Evolutionary conservation across 2,329 filamentous ascomycete genomes (phyloP), one percentile per base, ranked within the genome.

Genomic region (Hawksworthiomyces lignivorus): DNA sequence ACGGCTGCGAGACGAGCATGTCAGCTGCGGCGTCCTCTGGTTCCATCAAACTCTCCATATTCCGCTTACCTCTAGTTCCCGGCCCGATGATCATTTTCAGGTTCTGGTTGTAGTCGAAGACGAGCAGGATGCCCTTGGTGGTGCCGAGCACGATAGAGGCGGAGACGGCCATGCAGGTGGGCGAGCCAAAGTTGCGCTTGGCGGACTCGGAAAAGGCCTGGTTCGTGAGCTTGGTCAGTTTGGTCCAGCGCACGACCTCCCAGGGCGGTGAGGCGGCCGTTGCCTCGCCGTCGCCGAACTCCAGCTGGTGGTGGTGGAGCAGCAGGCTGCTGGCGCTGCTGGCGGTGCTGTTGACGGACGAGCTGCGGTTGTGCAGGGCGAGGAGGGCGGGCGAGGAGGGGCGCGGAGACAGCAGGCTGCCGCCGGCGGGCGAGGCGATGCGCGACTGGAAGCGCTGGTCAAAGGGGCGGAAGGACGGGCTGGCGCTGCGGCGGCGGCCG

Each of bases 191-290:
- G 61, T 86, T 96, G 47, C 92, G 82, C 64, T 81, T 92, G 27
- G 89, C 92, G 32, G 82, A 76, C 62, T 98, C 94, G 3, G 90
- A 95, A 60, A 97, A 97, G 4, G 86, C 80, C 60, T 97, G 87
- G 0, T 78, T 80, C 19, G 87, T 88, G 48, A 98, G 77, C 60
- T 94, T 97, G 56, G 82, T 86, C 44, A 98, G 67, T 57, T 85
- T 92, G 1, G 87, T 97, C 94, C 94, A 98, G 56, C 89, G 77
- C 45, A 98, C 84, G 41, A 97, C 88, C 56, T 98, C 92, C 94
- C 92, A 98, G 2, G 92, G 92, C 5, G 86, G 80, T 41, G 87
- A 80, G 15, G 44, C 15, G 4, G 80, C 84, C n/a, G n/a, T n/a
- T n/a, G n/a, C n/a, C n/a, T n/a, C n/a, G 18, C 73, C 69, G 36